Conservation (phyloP, 495 filamentous ascomycete species). For the Chaetomium tenue region DNA sequence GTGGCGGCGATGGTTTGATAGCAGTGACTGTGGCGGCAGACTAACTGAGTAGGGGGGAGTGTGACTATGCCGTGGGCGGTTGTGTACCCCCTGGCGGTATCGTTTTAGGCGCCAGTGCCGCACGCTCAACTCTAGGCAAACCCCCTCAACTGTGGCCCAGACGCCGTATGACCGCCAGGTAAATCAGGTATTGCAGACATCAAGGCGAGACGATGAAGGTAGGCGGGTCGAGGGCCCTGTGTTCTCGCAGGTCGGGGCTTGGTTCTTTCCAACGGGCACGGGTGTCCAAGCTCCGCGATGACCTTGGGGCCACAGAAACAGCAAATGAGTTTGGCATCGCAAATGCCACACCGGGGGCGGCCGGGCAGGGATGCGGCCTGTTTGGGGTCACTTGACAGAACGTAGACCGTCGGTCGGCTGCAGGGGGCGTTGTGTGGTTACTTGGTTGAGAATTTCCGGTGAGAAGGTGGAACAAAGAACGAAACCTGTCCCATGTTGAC, state of each 20-base stretch:
- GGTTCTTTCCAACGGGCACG: conserved; percentile 43
- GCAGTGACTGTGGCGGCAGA: conserved; percentile 13
- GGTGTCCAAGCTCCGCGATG: conserved; percentile 36
- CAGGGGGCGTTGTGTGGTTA: conserved; percentile 49
- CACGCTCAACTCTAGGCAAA: conserved; percentile 10
- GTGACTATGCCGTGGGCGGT: conserved; percentile 5
- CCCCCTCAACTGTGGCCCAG: background rate
- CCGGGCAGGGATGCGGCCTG: conserved; percentile 48
- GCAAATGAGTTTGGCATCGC: conserved; percentile 52
- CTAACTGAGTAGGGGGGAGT: conserved; percentile 15
- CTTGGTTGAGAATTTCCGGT: conserved; percentile 33
- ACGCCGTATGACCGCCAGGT: conserved; percentile 7
- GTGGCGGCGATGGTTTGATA: conserved; percentile 11
- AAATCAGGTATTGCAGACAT: background rate
- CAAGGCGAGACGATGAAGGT: background rate
- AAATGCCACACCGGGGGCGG: conserved; percentile 42
- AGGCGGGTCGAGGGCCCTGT: conserved; percentile 13
- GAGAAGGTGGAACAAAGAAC: conserved; percentile 45
- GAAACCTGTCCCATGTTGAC: conserved; percentile 37
- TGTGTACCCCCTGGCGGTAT: conserved; percentile 9
- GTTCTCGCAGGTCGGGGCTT: conserved; percentile 15
- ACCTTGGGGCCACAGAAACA: conserved; percentile 40
- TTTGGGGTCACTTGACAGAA: conserved; percentile 46
- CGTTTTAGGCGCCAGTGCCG: conserved; percentile 17
- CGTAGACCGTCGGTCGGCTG: conserved; percentile 48